Conservation (phyloP, 2,329 filamentous ascomycete species). For the Colletotrichum camelliae region DNA sequence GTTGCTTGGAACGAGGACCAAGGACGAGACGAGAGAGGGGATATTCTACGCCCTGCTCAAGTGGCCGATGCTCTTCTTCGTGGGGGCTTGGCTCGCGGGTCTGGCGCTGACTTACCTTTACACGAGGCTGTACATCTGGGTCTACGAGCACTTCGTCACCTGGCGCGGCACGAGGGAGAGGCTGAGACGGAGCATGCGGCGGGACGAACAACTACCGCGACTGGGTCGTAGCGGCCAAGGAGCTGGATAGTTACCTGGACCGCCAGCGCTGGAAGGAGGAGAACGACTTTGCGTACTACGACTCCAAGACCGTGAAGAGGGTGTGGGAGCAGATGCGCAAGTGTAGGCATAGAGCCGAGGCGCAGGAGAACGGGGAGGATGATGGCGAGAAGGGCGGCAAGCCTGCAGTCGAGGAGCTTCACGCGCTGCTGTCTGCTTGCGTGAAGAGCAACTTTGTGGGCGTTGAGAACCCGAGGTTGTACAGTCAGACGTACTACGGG, state of each 20-base stretch:
- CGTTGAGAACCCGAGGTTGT: constrained; percentile 91
- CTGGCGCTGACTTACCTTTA: constrained; percentile 77
- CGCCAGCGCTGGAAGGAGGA: constrained; percentile 82
- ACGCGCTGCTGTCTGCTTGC: constrained; percentile 81
- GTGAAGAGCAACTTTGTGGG: constrained; percentile 98
- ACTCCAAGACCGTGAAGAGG: constrained; percentile 80
- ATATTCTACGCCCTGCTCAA: constrained; percentile 89
- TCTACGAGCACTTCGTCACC: constrained; percentile 89
- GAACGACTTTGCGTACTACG: constrained; percentile 84
- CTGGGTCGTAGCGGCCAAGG: constrained; percentile 81
- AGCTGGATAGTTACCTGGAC: constrained; percentile 81
- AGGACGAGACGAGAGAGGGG: constrained; percentile 93
- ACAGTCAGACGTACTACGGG: constrained; percentile 96
- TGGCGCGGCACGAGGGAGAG: constrained; percentile 83
- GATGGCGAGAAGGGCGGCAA: constrained; percentile 44
- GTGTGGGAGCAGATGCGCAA: constrained; percentile 78
- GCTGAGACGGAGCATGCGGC: constrained; percentile 73
- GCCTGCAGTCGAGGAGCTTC: constrained; percentile 73
- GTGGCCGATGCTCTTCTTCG: constrained; percentile 85
- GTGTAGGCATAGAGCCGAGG: constrained; percentile 65
- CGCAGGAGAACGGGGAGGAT: constrained; percentile 40
- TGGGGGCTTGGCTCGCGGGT: constrained; percentile 80
- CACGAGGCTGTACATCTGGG: constrained; percentile 86
- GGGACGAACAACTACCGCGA: constrained; percentile 77
- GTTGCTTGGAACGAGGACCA: constrained; percentile 63